Conservation (phyloP, 2,329 filamentous ascomycete species). For the Colletotrichum cuscutae region DNA sequence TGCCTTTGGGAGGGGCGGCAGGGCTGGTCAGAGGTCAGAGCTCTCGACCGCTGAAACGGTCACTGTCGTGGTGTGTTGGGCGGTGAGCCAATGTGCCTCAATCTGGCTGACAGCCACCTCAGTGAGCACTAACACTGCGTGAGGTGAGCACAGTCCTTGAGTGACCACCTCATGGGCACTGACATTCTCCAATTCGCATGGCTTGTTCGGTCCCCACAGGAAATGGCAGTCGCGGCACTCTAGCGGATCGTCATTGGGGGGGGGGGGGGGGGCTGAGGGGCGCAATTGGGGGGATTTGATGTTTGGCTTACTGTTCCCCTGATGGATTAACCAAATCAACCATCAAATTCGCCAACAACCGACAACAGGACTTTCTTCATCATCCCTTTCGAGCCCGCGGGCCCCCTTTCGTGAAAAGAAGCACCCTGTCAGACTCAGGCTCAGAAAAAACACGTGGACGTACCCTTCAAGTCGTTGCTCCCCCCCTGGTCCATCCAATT, state of each 20-base stretch:
- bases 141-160: constrained; percentile 15
- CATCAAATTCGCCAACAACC: background rate
- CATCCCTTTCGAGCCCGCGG: constrained; percentile 1
- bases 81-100: background rate
- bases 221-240: background rate
- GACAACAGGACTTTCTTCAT: background rate
- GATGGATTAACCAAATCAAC: background rate
- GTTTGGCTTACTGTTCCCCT: background rate
- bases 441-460: constrained; percentile 7
- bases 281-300: background rate
- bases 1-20: background rate
- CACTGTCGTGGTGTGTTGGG: constrained; percentile 23
- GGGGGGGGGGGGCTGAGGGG: too few species aligned
- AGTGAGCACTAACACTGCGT: too few species aligned
- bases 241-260: constrained; percentile 7
- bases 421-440: background rate
- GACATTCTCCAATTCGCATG: background rate
- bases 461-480: background rate
- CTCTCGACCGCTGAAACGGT: constrained; percentile 28
- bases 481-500: background rate
- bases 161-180: background rate
- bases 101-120: background rate
- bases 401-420: background rate
- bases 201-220: constrained; percentile 1
- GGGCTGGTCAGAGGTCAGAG: constrained; percentile 25